Evolutionary conservation across 179 eudicot species (phyloP).

Genomic region (Spergularia azorica): DNA sequence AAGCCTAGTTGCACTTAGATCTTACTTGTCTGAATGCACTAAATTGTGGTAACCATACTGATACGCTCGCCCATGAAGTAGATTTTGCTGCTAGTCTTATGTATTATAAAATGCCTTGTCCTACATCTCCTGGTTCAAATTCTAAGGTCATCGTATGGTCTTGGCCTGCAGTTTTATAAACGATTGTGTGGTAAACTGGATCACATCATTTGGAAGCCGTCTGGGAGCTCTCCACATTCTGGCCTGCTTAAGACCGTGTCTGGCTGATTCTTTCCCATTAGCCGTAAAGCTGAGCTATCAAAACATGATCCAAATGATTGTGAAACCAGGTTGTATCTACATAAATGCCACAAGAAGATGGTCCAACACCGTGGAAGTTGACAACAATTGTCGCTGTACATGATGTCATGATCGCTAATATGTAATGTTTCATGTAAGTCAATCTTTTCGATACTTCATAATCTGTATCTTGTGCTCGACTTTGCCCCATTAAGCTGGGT

Average conservation of each 20-base stretch:
- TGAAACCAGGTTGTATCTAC: not conserved
- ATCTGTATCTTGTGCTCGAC: not conserved
- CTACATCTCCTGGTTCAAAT: too few species aligned
- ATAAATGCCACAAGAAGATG: not conserved
- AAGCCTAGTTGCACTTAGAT: too few species aligned
- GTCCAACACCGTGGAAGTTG: not conserved
- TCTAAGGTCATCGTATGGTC: conserved; percentile 5
- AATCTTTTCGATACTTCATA: not conserved
- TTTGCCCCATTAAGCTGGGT: not conserved
- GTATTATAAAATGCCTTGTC: not conserved
- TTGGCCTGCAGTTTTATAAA: conserved; percentile 80
- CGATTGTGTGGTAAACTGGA: conserved; percentile 63
- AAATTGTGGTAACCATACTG: not conserved
- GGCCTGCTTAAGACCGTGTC: conserved; percentile 46
- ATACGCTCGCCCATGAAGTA: not conserved
- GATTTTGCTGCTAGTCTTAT: not conserved
- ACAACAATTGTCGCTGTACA: not conserved
- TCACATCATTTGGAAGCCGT: conserved; percentile 77
- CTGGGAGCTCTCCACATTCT: conserved; percentile 38
- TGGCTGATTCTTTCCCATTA: conserved; percentile 36
- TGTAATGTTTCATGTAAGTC: conserved; percentile 7
- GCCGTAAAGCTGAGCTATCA: conserved; percentile 15
- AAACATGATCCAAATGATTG: not conserved
- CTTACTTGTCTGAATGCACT: too few species aligned
- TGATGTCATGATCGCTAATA: not conserved